These are phyloP conservation scores for Dactylellina cionopaga DNA, from an alignment of 2,329 filamentous ascomycete species.

Conservation along the genomic window DNA sequence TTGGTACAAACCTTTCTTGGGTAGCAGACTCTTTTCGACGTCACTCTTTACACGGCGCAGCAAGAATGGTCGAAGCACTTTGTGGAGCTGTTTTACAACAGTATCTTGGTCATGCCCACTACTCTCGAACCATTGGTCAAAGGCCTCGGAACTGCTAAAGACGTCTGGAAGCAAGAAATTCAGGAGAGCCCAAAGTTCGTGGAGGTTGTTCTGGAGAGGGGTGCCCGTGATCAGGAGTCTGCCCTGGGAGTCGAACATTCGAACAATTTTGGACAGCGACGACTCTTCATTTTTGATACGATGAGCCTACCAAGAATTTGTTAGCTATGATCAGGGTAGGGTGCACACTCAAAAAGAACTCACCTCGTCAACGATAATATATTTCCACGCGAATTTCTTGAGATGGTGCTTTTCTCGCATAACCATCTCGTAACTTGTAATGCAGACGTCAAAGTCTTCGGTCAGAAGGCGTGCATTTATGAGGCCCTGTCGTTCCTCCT, in stretches of 20 bases:
- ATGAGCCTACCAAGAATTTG: slow-evolving; percentile 68
- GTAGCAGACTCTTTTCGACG: slow-evolving; percentile 95
- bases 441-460: slow-evolving; percentile 96
- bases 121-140: slow-evolving; percentile 96
- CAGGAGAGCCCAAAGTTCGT: slow-evolving; percentile 95
- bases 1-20: slow-evolving; percentile 74
- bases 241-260: slow-evolving; percentile 94
- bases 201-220: slow-evolving; percentile 95
- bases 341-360: slow-evolving; percentile 43
- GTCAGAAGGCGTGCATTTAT: slow-evolving; percentile 92
- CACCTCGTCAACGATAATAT: slow-evolving; percentile 96
- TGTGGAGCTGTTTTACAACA: slow-evolving; percentile 94
- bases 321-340: not conserved
- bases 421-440: slow-evolving; percentile 99
- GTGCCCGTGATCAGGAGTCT: slow-evolving; percentile 95
- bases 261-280: slow-evolving; percentile 93
- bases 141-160: slow-evolving; percentile 94
- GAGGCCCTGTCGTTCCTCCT: slow-evolving; percentile 87
- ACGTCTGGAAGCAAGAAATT: slow-evolving; percentile 99
- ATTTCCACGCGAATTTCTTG: slow-evolving; percentile 99
- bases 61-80: slow-evolving; percentile 90
- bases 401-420: slow-evolving; percentile 91
- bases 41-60: slow-evolving; percentile 96
- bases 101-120: slow-evolving; percentile 92
- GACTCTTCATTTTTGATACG: slow-evolving; percentile 99